These are phyloP conservation scores for Cicer pinnatifidum DNA, from an alignment of 306 rosid species.

Conservation along the genomic window DNA sequence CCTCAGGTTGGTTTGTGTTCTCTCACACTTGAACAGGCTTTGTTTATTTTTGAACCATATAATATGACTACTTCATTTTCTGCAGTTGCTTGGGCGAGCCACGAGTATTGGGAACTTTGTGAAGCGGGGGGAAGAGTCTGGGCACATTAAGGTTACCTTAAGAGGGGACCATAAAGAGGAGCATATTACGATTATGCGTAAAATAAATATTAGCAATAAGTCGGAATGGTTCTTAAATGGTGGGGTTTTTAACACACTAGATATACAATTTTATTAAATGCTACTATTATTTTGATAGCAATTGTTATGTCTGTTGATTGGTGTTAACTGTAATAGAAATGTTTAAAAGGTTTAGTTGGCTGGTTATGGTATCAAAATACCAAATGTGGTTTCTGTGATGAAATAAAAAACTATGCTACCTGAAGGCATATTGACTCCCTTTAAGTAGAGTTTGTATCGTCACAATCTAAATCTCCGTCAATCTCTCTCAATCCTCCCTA, in stretches of 20 bases:
- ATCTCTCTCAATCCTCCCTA: too few relatives aligned
- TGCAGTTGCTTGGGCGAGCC: constrained; percentile 90
- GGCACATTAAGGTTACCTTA: constrained; percentile 68
- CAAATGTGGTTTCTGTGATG: constrained; percentile 36
- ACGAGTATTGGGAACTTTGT: constrained; percentile 79
- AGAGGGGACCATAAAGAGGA: constrained; percentile 72
- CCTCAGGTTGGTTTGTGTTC: constrained; percentile 78
- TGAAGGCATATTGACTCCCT: neutral
- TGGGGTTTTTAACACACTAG: constrained; percentile 40
- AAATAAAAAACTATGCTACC: constrained; percentile 22
- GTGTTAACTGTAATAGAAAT: constrained; percentile 26
- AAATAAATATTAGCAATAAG: constrained; percentile 74
- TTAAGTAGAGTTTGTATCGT: too few relatives aligned
- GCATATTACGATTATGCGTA: constrained; percentile 61
- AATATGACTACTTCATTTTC: constrained; percentile 39
- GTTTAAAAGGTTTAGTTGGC: constrained; percentile 24
- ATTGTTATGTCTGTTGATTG: constrained; percentile 35
- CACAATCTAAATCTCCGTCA: too few relatives aligned
- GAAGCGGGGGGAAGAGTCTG: constrained; percentile 89
- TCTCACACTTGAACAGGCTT: neutral
- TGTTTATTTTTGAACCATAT: constrained; percentile 25
- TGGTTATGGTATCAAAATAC: constrained; percentile 26
- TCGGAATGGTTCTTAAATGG: constrained; percentile 90
- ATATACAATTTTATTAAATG: constrained; percentile 1
- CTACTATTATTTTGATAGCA: constrained; percentile 14